Conservation (phyloP, 2,329 filamentous ascomycete species). For the Neofusicoccum cordaticola region DNA sequence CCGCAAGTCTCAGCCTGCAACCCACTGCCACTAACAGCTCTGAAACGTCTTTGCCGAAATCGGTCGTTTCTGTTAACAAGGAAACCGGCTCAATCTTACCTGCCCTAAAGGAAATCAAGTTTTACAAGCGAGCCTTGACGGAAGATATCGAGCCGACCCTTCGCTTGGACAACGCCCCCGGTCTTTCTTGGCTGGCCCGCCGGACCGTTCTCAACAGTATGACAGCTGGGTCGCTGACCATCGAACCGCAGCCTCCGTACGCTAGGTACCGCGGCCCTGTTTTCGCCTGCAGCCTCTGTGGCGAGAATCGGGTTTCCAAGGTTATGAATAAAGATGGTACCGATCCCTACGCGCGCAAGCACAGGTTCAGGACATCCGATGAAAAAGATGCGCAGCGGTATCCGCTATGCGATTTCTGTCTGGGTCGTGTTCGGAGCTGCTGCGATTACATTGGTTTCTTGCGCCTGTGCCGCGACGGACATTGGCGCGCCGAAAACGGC, state of each 20-base stretch:
- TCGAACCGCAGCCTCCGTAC: slow-evolving; percentile 66
- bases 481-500: slow-evolving; percentile 79
- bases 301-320: slow-evolving; percentile 61
- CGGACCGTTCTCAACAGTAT: slow-evolving; percentile 80
- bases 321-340: slow-evolving; percentile 8
- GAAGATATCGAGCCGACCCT: slow-evolving; percentile 96
- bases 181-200: slow-evolving; percentile 88
- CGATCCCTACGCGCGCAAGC: slow-evolving; percentile 69
- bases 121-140: slow-evolving; percentile 83
- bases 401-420: slow-evolving; percentile 84
- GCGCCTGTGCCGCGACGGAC: slow-evolving; percentile 85
- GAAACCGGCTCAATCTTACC: slow-evolving; percentile 43
- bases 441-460: slow-evolving; percentile 93
- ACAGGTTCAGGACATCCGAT: slow-evolving; percentile 87
- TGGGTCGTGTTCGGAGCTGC: slow-evolving; percentile 77
- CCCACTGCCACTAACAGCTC: slow-evolving; percentile 40
- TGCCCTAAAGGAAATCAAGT: slow-evolving; percentile 82
- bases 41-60: slow-evolving; percentile 48
- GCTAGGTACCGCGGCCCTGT: slow-evolving; percentile 55
- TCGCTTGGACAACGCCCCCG: slow-evolving; percentile 82
- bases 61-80: slow-evolving; percentile 37
- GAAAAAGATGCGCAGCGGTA: slow-evolving; percentile 83
- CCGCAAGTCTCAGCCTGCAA: slow-evolving; percentile 30
- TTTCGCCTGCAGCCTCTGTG: slow-evolving; percentile 81
- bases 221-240: slow-evolving; percentile 78